Percentiles rank a stretch among this genome's conserved stretches.
Evolutionary conservation across 352 stramenopile species (phyloP).

Genomic region (Thalassiosira livingstoniorum): DNA sequence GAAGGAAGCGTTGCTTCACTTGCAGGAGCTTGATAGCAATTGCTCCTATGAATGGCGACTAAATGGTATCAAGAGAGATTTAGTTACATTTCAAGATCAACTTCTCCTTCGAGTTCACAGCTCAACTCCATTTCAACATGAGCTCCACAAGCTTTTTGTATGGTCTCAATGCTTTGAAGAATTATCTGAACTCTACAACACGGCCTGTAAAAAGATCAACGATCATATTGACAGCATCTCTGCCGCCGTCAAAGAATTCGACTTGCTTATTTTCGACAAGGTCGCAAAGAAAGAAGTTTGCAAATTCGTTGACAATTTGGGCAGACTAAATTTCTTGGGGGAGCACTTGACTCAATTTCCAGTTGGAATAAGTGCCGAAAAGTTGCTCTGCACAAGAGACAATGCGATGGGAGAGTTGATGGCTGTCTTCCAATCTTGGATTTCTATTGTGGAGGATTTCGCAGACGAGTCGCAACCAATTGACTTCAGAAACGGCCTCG

Average conservation of each 20-base stretch:
- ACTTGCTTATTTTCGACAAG: conserved; percentile 3
- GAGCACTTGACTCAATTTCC: conserved; percentile 28
- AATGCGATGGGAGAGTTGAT: not conserved
- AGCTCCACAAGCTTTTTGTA: conserved; percentile 40
- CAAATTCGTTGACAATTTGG: conserved; percentile 16
- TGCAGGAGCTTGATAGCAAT: conserved; percentile 29
- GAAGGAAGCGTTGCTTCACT: conserved; percentile 25
- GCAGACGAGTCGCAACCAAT: conserved; percentile 12
- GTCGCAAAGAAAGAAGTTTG: conserved; percentile 16
- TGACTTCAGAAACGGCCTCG: conserved; percentile 31
- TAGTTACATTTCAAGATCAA: conserved; percentile 27
- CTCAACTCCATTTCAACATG: conserved; percentile 17
- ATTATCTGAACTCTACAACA: conserved; percentile 30
- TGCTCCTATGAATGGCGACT: conserved; percentile 5
- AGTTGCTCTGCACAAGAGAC: conserved; percentile 18
- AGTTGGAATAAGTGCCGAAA: conserved; percentile 1
- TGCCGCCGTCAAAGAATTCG: conserved; percentile 10
- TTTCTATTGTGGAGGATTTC: conserved; percentile 16
- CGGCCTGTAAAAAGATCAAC: conserved; percentile 15
- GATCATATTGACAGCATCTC: conserved; percentile 13
- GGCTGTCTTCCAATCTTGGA: conserved; percentile 22
- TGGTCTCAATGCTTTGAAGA: conserved; percentile 44
- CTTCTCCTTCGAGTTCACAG: conserved; percentile 14
- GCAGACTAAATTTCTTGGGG: conserved; percentile 17
- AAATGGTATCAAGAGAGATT: conserved; percentile 8